phyloP scores from a whole-genome alignment of 352 stramenopile species.

The Thraustochytrium sp. region DNA sequence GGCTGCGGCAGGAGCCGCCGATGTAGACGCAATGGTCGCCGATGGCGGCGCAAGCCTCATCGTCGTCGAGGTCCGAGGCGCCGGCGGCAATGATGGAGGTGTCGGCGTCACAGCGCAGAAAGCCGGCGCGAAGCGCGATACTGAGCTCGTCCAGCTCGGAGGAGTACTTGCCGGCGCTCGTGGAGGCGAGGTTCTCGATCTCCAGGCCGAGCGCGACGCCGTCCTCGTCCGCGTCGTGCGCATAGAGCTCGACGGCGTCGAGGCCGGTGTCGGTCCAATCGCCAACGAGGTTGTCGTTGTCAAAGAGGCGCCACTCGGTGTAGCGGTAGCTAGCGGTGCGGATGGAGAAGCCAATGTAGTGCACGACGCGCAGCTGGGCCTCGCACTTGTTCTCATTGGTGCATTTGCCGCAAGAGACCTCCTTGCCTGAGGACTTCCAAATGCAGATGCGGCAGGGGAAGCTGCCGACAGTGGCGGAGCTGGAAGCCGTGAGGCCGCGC shows the following conservation, averaged over 20 bases:
- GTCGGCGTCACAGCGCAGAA: background rate
- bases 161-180: background rate
- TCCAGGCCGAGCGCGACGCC: background rate
- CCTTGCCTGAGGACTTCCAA: background rate
- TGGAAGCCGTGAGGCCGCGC: background rate
- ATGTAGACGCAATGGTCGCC: slow-evolving; percentile 26
- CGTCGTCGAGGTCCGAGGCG: background rate
- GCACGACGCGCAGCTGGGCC: background rate
- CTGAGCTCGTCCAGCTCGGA: background rate
- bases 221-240: background rate
- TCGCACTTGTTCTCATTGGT: background rate
- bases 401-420: background rate
- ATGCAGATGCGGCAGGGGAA: background rate
- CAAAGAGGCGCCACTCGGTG: slow-evolving; percentile 42
- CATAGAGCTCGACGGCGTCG: background rate
- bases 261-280: background rate
- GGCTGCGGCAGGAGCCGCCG: background rate
- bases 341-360: slow-evolving; percentile 38
- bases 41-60: background rate
- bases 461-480: background rate
- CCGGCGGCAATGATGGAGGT: background rate
- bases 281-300: background rate
- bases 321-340: slow-evolving; percentile 8
- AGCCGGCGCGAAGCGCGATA: background rate
- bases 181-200: background rate